Evolutionary conservation across 257 asterid genomes (phyloP).

Genomic region (Craterostigma plantagineum): DNA sequence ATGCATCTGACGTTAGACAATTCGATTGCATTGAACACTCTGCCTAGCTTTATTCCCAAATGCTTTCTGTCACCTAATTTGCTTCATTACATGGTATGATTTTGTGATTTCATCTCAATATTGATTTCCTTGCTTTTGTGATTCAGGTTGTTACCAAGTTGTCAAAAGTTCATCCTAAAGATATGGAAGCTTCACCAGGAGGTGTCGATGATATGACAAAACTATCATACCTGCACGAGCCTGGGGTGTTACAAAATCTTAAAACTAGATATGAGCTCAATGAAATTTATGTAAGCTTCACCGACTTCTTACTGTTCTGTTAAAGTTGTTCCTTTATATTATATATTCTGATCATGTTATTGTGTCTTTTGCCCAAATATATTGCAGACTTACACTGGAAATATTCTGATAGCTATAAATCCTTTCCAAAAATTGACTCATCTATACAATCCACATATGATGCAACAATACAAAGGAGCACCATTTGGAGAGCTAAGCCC

Average conservation of each 20-base stretch:
- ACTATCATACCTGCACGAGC: slow-evolving; percentile 89
- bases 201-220: slow-evolving; percentile 99
- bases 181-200: slow-evolving; percentile 84
- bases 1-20: too few species aligned
- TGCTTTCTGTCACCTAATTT: neutral
- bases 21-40: too few species aligned
- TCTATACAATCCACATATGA: slow-evolving; percentile 75
- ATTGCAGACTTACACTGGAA: slow-evolving; percentile 94
- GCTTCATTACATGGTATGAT: neutral
- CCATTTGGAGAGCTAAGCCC: slow-evolving; percentile 92
- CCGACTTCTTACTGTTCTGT: slow-evolving; percentile 7
- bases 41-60: neutral
- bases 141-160: slow-evolving; percentile 55
- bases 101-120: slow-evolving; percentile 1
- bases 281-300: slow-evolving; percentile 64
- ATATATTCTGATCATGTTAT: slow-evolving; percentile 17
- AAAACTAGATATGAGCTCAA: slow-evolving; percentile 84
- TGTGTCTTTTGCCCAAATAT: slow-evolving; percentile 13
- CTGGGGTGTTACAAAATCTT: slow-evolving; percentile 86
- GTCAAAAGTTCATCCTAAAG: slow-evolving; percentile 73
- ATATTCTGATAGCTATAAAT: slow-evolving; percentile 86
- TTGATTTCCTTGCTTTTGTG: slow-evolving; percentile 7
- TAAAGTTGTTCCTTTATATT: slow-evolving; percentile 5
- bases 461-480: slow-evolving; percentile 97
- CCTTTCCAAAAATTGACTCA: slow-evolving; percentile 94